Evolutionary conservation across 192 early-diverging fungal genomes (phyloP).

Genomic region (Entomortierella parvispora): DNA sequence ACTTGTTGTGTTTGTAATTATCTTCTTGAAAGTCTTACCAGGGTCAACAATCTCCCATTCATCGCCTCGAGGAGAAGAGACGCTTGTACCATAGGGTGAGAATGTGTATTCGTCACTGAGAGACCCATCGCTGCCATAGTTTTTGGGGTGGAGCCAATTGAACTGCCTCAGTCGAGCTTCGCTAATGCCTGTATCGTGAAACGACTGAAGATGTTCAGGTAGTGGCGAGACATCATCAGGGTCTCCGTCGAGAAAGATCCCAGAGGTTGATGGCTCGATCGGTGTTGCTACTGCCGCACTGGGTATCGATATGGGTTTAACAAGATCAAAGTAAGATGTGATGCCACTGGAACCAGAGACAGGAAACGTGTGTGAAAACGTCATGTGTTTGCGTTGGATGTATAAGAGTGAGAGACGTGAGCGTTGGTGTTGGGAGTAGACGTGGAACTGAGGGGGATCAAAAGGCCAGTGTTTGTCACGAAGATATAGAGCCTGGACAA

Average conservation of each 20-base stretch:
- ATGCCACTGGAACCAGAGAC: neutral
- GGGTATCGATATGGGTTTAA: neutral
- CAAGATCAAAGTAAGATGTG: slow-evolving; percentile 7
- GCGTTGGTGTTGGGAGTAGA: no score
- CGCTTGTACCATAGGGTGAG: slow-evolving; percentile 37
- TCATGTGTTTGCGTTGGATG: no score
- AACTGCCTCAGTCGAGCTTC: slow-evolving; percentile 25
- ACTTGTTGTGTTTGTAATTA: neutral
- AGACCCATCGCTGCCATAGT: slow-evolving; percentile 31
- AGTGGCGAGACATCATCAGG: slow-evolving; percentile 1
- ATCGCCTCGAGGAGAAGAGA: slow-evolving; percentile 46
- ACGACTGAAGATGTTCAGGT: slow-evolving; percentile 19
- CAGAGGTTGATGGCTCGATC: neutral
- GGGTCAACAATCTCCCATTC: slow-evolving; percentile 41
- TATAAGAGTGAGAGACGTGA: no score
- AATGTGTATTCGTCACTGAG: slow-evolving; percentile 30
- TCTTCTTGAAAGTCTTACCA: neutral
- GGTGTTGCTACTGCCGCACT: neutral
- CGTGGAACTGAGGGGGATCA: no score
- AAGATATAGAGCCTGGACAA: no score
- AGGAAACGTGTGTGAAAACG: no score
- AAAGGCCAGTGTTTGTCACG: no score
- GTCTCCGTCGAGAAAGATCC: neutral
- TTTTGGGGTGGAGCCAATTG: slow-evolving; percentile 39
- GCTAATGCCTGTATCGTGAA: slow-evolving; percentile 36